phyloP scores from a whole-genome alignment of 164 flowering plant genomes.

The Aristolochia contorta region DNA sequence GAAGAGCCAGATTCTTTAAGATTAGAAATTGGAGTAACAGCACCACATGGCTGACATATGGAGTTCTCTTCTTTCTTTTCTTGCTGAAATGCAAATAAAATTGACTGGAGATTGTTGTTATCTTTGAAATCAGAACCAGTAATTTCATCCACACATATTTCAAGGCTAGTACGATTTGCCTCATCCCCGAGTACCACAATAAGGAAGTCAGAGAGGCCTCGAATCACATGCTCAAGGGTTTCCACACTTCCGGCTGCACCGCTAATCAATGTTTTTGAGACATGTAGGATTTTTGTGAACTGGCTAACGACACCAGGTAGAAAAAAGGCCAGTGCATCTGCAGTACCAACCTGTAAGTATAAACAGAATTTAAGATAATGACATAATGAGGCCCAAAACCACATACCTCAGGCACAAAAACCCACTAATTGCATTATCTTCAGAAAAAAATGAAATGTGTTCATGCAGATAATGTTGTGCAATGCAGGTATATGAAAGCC shows the following conservation, averaged over 20 bases:
- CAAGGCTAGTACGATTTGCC: conserved; percentile 33
- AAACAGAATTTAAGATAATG: neutral
- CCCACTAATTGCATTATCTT: neutral
- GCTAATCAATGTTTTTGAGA: conserved; percentile 69
- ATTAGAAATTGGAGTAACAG: conserved; percentile 6
- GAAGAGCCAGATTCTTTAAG: conserved; percentile 12
- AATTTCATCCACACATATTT: conserved; percentile 13
- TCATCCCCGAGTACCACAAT: conserved; percentile 68
- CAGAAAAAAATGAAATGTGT: neutral
- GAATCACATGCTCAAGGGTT: conserved; percentile 61
- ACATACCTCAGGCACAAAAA: too few relatives aligned
- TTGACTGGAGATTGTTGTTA: conserved; percentile 27
- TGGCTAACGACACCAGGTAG: conserved; percentile 94
- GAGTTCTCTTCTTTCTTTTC: conserved; percentile 13
- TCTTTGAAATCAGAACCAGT: conserved; percentile 11
- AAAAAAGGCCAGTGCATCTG: conserved; percentile 90
- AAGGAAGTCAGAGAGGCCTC: conserved; percentile 78
- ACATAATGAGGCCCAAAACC: neutral
- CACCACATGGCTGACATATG: conserved; percentile 12
- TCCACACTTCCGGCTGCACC: conserved; percentile 91
- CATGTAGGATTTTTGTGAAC: conserved; percentile 66
- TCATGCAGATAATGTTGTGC: too few relatives aligned
- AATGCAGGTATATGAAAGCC: too few relatives aligned
- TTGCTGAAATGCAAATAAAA: conserved; percentile 54
- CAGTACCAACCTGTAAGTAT: conserved; percentile 63